Conservation (phyloP, 805 yeast species). For the Schwanniomyces yamadae region DNA sequence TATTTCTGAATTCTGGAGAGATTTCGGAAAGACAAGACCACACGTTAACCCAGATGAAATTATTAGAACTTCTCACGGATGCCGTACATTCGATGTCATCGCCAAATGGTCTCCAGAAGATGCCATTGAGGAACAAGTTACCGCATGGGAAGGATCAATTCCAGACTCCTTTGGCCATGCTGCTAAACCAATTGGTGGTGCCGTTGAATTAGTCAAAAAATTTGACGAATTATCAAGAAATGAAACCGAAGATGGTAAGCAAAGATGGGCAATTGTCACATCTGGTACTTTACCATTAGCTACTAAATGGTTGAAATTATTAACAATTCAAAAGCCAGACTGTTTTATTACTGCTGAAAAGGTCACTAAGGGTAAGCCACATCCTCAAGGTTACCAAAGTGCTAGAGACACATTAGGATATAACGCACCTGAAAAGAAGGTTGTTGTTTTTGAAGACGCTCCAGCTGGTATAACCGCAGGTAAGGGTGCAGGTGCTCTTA, state of each 20-base stretch:
- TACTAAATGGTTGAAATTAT: slow-evolving; percentile 70
- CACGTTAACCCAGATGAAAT: slow-evolving; percentile 69
- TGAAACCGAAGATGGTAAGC: slow-evolving; percentile 40
- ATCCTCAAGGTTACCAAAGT: slow-evolving; percentile 76
- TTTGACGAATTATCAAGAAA: slow-evolving; percentile 49
- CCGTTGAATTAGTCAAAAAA: slow-evolving; percentile 57
- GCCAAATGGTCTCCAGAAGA: slow-evolving; percentile 72
- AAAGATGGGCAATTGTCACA: slow-evolving; percentile 85
- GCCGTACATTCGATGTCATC: slow-evolving; percentile 78
- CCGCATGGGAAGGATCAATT: slow-evolving; percentile 66
- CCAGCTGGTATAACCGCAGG: slow-evolving; percentile 88
- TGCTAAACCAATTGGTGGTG: slow-evolving; percentile 77
- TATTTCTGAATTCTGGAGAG: slow-evolving; percentile 80
- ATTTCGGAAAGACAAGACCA: slow-evolving; percentile 64
- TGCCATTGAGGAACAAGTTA: slow-evolving; percentile 63
- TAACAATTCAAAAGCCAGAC: slow-evolving; percentile 61
- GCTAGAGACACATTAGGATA: slow-evolving; percentile 52
- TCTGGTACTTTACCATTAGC: slow-evolving; percentile 80
- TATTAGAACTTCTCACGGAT: slow-evolving; percentile 75
- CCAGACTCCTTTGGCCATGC: slow-evolving; percentile 70
- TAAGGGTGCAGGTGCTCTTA: slow-evolving; percentile 76
- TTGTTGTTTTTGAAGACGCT: slow-evolving; percentile 83
- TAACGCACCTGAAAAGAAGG: slow-evolving; percentile 33
- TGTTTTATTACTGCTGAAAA: slow-evolving; percentile 80
- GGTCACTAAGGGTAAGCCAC: slow-evolving; percentile 79